A percentile compares a stretch with the other conserved stretches of the same genome.
These are phyloP conservation scores for Ophiostoma sp. DNA, from an alignment of 2,329 filamentous ascomycete genomes.

Conservation along the genomic window DNA sequence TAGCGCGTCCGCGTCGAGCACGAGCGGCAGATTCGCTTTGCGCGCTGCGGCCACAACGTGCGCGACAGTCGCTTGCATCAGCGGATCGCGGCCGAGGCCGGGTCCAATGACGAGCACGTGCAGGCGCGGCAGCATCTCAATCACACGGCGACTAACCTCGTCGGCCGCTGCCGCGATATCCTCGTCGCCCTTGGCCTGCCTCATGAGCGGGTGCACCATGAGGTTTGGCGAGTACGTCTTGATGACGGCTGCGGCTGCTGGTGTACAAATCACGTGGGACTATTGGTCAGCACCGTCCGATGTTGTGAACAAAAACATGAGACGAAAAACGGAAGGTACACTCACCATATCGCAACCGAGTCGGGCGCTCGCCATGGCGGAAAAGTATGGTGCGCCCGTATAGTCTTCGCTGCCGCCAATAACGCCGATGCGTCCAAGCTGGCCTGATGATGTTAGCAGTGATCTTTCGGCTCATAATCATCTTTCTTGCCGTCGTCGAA, in stretches of 20 bases:
- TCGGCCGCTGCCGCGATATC: conserved; percentile 51
- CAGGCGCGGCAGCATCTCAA: conserved; percentile 75
- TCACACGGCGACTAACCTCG: conserved; percentile 60
- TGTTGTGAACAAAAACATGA: conserved; percentile 11
- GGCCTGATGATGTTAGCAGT: conserved; percentile 50
- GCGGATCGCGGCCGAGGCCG: conserved; percentile 77
- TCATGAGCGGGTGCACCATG: conserved; percentile 97
- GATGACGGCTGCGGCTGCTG: conserved; percentile 78
- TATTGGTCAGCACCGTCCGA: conserved; percentile 32
- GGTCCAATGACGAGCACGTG: conserved; percentile 92
- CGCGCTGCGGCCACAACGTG: conserved; percentile 74
- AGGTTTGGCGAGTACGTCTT: conserved; percentile 97
- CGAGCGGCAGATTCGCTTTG: conserved; percentile 66
- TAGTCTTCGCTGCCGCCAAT: conserved; percentile 96
- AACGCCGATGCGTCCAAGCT: conserved; percentile 84
- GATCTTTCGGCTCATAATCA: conserved; percentile 34
- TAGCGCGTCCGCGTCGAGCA: conserved; percentile 87
- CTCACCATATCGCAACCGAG: conserved; percentile 76
- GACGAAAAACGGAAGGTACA: not conserved
- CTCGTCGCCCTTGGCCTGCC: conserved; percentile 46
- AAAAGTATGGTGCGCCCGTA: conserved; percentile 96
- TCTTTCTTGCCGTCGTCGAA: conserved; percentile 32
- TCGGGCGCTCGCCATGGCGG: conserved; percentile 89
- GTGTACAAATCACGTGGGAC: conserved; percentile 95
- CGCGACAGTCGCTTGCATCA: conserved; percentile 84